Evolutionary conservation across 179 eudicot species (phyloP), one percentile per base, ranked within the genome.

Genomic region (Pouteria campechiana): DNA sequence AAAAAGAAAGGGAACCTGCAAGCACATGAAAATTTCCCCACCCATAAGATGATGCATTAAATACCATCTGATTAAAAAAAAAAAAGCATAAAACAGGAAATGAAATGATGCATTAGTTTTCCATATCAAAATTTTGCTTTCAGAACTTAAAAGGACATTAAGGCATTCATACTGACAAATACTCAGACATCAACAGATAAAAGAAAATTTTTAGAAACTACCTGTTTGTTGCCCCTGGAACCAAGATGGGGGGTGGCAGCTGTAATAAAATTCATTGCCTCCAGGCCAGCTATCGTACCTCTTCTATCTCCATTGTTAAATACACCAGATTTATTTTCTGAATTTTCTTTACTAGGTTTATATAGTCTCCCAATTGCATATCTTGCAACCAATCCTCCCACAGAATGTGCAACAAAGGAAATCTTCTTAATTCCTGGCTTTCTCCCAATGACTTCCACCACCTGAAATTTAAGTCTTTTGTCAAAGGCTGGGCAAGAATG

Each of bases 181-280:
- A 2, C 17, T 27, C 21, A 3, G 19, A 45, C 50, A 21, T 9
- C 33, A 16, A 45, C 21, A 42, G 8, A 7, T 44, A 21, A 3
- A 18, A 50, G 38, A 30, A 32, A 11, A 2, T n/a, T n/a, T n/a
- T n/a, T n/a, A n/a, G n/a, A n/a, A n/a, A n/a, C 17, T 78, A 75
- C 96, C 92, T 92, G 99, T 44, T 79, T 79, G 53, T 92, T 75
- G 47, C 99, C 99, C 61, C 93, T 75, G 35, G 99, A 92, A 63
- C 99, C 99, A 60, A 92, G 99, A 80, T 92, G 99, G 50, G 99
- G 99, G 47, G 96, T 76, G 32, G 99, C 99, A 56, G 80, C 92
- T n/a, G 93, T 83, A 38, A 92, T 67, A 54, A 92, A 83, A 67
- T 92, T 92, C 42, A 92, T 44, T 41, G 99, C 81, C 58, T 77